Conservation (phyloP, 1,139 yeast species). For the Pichia sp. region DNA sequence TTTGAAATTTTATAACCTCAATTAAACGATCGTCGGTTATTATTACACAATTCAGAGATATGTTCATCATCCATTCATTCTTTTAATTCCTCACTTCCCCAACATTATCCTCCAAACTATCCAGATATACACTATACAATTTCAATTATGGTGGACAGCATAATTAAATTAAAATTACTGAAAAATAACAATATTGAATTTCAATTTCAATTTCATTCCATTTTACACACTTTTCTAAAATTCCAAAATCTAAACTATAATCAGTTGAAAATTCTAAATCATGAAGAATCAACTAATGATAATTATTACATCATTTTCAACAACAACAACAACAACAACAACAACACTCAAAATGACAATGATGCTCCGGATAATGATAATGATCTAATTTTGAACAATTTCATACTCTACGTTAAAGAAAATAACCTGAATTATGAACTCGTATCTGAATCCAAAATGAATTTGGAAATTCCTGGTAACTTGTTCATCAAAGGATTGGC, state of each 20-base stretch:
- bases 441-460: conserved; percentile 36
- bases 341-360: too few species aligned
- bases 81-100: background rate
- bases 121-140: too few species aligned
- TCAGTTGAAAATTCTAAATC: background rate
- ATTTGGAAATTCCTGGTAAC: conserved; percentile 54
- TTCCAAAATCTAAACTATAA: background rate
- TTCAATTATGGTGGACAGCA: background rate
- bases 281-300: background rate
- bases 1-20: background rate
- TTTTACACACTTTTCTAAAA: conserved; percentile 4
- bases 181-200: background rate
- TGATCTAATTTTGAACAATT: conserved; percentile 4
- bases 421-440: conserved; percentile 12
- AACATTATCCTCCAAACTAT: background rate
- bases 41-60: too few species aligned
- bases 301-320: background rate
- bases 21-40: background rate
- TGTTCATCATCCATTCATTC: too few species aligned
- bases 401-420: conserved; percentile 14
- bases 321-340: too few species aligned
- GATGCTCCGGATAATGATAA: background rate
- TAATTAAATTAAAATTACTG: background rate
- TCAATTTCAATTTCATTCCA: conserved; percentile 5
- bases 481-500: conserved; percentile 47